Percentiles rank a stretch among this genome's conserved stretches.
Conservation (phyloP, 2,329 filamentous ascomycete species). For the Sporothrix globosa region DNA sequence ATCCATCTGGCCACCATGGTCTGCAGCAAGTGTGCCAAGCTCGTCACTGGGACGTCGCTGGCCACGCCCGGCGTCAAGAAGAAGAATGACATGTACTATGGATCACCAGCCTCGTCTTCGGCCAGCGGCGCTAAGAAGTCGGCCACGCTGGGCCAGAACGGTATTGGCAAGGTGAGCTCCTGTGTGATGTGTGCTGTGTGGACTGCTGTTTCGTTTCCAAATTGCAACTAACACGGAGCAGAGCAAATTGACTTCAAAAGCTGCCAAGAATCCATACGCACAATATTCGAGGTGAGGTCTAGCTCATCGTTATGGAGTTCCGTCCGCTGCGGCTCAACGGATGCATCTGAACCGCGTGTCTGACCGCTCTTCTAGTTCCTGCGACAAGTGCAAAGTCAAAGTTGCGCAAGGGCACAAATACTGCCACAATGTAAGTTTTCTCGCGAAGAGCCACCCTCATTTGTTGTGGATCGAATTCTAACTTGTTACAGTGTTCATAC, state of each 20-base stretch:
- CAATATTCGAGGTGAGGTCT: constrained; percentile 55
- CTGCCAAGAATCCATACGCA: constrained; percentile 68
- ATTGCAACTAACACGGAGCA: constrained; percentile 38
- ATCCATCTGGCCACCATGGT: constrained; percentile 47
- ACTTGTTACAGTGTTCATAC: constrained; percentile 56
- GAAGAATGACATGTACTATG: constrained; percentile 68
- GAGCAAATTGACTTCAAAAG: constrained; percentile 67
- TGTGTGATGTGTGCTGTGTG: too few relatives aligned
- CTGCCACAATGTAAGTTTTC: constrained; percentile 50
- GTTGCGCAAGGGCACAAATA: constrained; percentile 63
- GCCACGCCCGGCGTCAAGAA: constrained; percentile 68
- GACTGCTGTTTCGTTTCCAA: too few relatives aligned
- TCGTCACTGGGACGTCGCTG: constrained; percentile 61
- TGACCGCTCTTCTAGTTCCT: constrained; percentile 47
- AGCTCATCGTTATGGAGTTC: neutral
- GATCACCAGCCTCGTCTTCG: constrained; percentile 55
- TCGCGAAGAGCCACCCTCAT: too few relatives aligned
- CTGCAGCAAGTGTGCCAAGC: constrained; percentile 66
- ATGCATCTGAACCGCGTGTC: neutral
- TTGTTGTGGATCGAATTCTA: neutral
- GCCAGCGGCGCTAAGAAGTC: constrained; percentile 48
- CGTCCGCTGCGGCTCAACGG: neutral
- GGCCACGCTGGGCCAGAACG: constrained; percentile 60
- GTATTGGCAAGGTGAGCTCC: constrained; percentile 58
- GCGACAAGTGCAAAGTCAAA: constrained; percentile 65